Base-by-base conservation (phyloP, 164 flowering plant species). In the Annona squamosa region DNA sequence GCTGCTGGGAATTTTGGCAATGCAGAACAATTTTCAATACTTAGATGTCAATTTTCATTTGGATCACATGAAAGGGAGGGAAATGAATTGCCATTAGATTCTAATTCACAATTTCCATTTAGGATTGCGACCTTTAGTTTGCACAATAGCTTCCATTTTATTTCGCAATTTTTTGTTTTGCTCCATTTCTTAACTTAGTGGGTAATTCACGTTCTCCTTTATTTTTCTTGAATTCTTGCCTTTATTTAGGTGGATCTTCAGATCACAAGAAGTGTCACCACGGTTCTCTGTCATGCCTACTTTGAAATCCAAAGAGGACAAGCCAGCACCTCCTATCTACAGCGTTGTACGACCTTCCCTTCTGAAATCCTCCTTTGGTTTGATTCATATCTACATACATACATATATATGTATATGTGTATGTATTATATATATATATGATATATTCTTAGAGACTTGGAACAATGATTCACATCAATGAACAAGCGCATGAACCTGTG, bases 211-310 rank as follows among this genome's bases (percentile, higher is more conserved):
- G 18, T 63, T 0, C n/a, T 37, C 16, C 47, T 12, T 48, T 62
- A 69, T 18, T 69, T 69, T 67, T 37, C 67, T 45, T 5, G 37
- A 41, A 18, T 13, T 69, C 17, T 10, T 70, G n/a, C 72, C 57
- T 63, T 68, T 73, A 37, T 64, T 18, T 85, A 94, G 98, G 73
- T 94, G 97, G 97, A 92, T 84, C 72, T 94, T 94, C 77, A 85
- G 97, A 78, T 90, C 92, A 69, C 90, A 86, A 73, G 87, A 91
- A 70, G 78, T 87, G 72, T 85, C 91, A 13, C 93, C 89, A 5
- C 86, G 82, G 26, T 94, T 94, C 82, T 87, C 93, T 46, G 88
- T 92, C 66, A 86, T 92, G 88, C 97, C 97, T n/a, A 79, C 81
- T 69, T 48, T 88, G 56, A 92, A 87, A 71, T 78, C 80, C 71